Base-by-base conservation (phyloP, 2,329 filamentous ascomycete species). In the Monosporascus sp. region DNA sequence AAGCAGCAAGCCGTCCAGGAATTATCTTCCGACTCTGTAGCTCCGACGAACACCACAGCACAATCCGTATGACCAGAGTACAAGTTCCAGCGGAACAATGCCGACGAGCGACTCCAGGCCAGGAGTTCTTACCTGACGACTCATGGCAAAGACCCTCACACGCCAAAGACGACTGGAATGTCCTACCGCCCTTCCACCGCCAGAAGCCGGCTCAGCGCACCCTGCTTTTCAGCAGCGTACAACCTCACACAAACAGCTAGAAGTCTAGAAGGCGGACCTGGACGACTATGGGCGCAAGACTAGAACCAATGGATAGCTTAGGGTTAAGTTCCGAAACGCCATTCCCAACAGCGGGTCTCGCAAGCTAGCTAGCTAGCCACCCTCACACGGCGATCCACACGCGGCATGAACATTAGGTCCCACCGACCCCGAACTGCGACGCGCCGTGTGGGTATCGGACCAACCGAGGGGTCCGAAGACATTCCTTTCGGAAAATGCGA, bases 321-420 rank as follows among this genome's bases (percentile, higher is more conserved):
- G 92, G 92, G 92, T 96, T 96, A 96, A 92, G 89, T 92, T 92
- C 89, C 90, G 85, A 87, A 58, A 74, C 76, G 73, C 76, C 77
- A 78, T 83, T 86, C 82, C 79, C 81, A 60, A 46, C 55, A 55
- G 53, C 50, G 58, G 55, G 55, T 55, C 65, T 50, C 59, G 49
- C 73, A 74, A 75, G 70, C 68, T 68, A 66, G 68, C 71, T 70
- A 73, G 74, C 70, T 72, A 69, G 67, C 69, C 68, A 66, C 63
- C 64, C 66, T 65, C 65, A 59, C 66, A 72, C 69, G 65, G 70
- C 68, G 60, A 68, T 72, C 77, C 75, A 64, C 63, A 63, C 78
- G 74, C 78, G 64, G 77, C 78, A 69, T 70, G 65, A 70, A 68
- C 70, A 66, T 67, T 67, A 76, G 72, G 72, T 77, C 77, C 75